Evolutionary conservation across 2,329 filamentous ascomycete genomes (phyloP).

Genomic region (Diaporthe batatas): DNA sequence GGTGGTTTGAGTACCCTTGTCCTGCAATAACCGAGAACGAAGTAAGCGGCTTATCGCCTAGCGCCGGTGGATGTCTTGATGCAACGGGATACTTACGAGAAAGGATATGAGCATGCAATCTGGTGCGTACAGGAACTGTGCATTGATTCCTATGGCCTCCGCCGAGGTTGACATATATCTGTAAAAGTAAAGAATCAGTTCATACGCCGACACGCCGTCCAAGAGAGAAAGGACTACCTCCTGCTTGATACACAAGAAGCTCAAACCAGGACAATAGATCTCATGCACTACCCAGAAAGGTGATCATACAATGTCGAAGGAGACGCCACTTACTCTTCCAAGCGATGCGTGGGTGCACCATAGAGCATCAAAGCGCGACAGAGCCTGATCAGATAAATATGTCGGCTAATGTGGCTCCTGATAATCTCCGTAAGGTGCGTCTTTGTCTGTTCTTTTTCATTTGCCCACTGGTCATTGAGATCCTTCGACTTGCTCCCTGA

Average conservation of each 20-base stretch:
- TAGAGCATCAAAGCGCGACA: conserved; percentile 11
- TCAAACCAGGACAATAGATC: too few species aligned
- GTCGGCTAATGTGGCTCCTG: background rate
- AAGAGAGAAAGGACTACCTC: too few species aligned
- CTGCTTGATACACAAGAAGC: too few species aligned
- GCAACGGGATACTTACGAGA: background rate
- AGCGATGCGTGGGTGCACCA: background rate
- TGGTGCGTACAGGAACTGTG: background rate
- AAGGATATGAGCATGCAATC: conserved; percentile 8
- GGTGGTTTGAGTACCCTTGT: background rate
- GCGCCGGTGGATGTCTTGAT: too few species aligned
- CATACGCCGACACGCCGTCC: background rate
- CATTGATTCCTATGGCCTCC: background rate
- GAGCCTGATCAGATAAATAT: conserved; percentile 2
- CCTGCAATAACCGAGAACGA: background rate
- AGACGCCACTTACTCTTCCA: background rate
- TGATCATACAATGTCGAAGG: too few species aligned
- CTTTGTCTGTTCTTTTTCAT: background rate
- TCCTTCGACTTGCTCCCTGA: too few species aligned
- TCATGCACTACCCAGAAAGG: too few species aligned
- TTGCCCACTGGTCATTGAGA: background rate
- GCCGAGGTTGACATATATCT: conserved; percentile 14
- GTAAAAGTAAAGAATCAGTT: background rate
- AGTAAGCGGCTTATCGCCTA: background rate
- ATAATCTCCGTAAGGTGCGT: conserved; percentile 8